These are phyloP conservation scores for Hymenoscyphus fructigenus DNA, from an alignment of 2,329 filamentous ascomycete genomes.

Conservation along the genomic window DNA sequence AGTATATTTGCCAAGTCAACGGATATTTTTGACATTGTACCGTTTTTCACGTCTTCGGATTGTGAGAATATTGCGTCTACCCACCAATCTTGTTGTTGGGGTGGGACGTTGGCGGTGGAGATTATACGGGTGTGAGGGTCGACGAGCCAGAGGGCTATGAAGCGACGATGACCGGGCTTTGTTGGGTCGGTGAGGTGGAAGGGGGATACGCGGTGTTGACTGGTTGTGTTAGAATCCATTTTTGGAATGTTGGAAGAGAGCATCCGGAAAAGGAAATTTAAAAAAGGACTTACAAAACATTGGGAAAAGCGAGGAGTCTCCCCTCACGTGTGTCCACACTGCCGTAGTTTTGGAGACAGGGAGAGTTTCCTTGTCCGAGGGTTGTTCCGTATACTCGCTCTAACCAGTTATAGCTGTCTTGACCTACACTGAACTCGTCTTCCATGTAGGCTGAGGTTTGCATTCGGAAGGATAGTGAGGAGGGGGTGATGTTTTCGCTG, in stretches of 20 bases:
- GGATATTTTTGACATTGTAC: too few relatives aligned
- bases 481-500: constrained; percentile 46
- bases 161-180: constrained; percentile 53
- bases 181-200: constrained; percentile 50
- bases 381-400: constrained; percentile 16
- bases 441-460: constrained; percentile 3
- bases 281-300: constrained; percentile 17
- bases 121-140: constrained; percentile 52
- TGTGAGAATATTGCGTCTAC: not conserved
- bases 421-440: not conserved
- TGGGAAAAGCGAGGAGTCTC: constrained; percentile 45
- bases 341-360: constrained; percentile 41
- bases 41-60: not conserved
- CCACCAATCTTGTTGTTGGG: constrained; percentile 48
- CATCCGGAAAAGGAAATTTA: too few relatives aligned
- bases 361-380: constrained; percentile 21
- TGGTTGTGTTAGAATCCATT: not conserved
- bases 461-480: constrained; percentile 43
- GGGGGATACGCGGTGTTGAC: constrained; percentile 49
- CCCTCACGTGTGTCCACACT: constrained; percentile 38
- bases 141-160: constrained; percentile 57
- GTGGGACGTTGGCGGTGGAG: constrained; percentile 49
- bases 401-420: constrained; percentile 12
- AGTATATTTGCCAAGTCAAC: too few relatives aligned
- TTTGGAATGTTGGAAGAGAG: too few relatives aligned